A percentile compares a stretch with the other conserved stretches of the same genome.
Evolutionary conservation across 768 basidiomycete genomes (phyloP).

Genomic region (Leccinum uliginosum): DNA sequence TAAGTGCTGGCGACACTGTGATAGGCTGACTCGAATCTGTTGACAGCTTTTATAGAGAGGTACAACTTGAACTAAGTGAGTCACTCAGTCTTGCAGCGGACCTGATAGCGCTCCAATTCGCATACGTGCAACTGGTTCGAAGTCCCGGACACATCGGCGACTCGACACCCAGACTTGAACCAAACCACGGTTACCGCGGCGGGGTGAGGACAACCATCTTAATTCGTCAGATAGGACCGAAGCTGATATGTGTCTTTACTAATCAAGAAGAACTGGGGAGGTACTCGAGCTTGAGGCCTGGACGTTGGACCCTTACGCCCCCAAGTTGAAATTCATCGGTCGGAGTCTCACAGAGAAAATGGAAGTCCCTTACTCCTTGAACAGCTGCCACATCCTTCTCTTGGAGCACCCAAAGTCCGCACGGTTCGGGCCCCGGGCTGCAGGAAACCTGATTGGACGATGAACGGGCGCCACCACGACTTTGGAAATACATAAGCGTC

Average conservation of each 20-base stretch:
- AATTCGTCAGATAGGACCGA: not conserved
- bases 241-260: not conserved
- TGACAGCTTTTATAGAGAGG: not conserved
- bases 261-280: not conserved
- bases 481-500: not conserved
- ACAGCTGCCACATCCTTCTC: not conserved
- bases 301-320: not conserved
- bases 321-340: not conserved
- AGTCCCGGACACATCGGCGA: not conserved
- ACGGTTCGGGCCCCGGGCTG: not conserved
- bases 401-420: not conserved
- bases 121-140: not conserved
- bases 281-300: not conserved
- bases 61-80: not conserved
- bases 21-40: not conserved
- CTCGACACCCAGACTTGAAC: not conserved
- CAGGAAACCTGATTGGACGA: not conserved
- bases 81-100: not conserved
- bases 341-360: not conserved
- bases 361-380: not conserved
- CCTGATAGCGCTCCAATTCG: not conserved
- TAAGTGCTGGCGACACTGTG: not conserved
- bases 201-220: not conserved
- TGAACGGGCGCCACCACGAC: not conserved
- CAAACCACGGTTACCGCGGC: not conserved